phyloP scores from a whole-genome alignment of 2,329 filamentous ascomycete species.

The Phyllosticta paracitricarpa region DNA sequence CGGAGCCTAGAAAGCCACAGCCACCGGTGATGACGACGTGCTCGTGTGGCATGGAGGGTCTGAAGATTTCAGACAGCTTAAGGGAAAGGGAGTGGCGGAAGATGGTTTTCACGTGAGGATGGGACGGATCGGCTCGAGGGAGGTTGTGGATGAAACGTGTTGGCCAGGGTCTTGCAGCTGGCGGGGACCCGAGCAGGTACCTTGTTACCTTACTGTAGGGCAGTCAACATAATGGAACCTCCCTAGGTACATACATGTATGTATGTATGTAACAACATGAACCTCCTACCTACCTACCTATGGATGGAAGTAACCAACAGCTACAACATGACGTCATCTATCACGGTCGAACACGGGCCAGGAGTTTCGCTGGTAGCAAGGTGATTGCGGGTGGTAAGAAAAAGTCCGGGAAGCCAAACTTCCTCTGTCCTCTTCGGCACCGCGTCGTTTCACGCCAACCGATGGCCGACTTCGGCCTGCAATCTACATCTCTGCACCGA shows the following conservation, averaged over 20 bases:
- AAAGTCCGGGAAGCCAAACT: neutral
- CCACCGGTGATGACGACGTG: slow-evolving; percentile 38
- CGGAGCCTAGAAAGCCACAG: slow-evolving; percentile 36
- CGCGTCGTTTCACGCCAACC: neutral
- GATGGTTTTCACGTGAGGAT: neutral
- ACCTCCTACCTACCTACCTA: neutral
- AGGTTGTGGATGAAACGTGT: neutral
- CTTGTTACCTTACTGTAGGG: too few species aligned
- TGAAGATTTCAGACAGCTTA: too few species aligned
- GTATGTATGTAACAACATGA: too few species aligned
- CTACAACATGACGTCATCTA: slow-evolving; percentile 10
- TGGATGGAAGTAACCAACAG: neutral
- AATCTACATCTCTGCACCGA: neutral
- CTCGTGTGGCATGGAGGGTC: neutral
- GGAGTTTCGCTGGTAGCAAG: neutral
- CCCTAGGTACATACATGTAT: too few species aligned
- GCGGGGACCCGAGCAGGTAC: neutral
- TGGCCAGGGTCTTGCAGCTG: neutral
- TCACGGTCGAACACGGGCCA: neutral
- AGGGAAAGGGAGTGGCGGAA: neutral
- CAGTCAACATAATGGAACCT: too few species aligned
- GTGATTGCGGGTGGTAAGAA: neutral
- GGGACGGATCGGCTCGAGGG: neutral
- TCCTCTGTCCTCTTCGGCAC: too few species aligned
- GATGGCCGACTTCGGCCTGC: neutral